Evolutionary conservation across 306 rosid species (phyloP).

Genomic region (Cicer cuneatum): DNA sequence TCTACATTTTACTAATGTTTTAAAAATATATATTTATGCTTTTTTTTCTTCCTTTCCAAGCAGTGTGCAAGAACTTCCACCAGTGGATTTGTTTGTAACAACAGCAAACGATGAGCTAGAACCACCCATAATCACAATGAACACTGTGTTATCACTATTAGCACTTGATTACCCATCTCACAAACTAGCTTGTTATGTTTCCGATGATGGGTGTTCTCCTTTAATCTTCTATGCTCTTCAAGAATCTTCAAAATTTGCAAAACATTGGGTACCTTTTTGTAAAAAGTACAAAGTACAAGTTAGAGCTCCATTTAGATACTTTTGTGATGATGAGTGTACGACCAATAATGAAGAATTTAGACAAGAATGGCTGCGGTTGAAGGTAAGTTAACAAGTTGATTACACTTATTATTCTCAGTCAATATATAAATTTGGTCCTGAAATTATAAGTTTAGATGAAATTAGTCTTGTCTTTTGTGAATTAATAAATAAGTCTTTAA

Average conservation of each 20-base stretch:
- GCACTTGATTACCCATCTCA: constrained; percentile 73
- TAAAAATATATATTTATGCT: too few relatives aligned
- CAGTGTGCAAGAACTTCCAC: constrained; percentile 59
- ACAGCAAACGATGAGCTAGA: constrained; percentile 67
- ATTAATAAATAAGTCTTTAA: too few relatives aligned
- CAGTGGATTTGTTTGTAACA: constrained; percentile 69
- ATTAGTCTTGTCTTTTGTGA: too few relatives aligned
- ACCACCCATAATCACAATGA: constrained; percentile 67
- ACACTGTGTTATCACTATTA: constrained; percentile 68
- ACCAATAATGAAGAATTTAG: constrained; percentile 36
- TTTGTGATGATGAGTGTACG: constrained; percentile 9
- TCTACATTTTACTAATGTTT: too few relatives aligned
- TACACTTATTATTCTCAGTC: too few relatives aligned
- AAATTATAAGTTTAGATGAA: too few relatives aligned
- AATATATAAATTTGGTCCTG: too few relatives aligned
- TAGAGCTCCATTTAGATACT: constrained; percentile 70
- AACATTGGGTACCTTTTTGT: constrained; percentile 71
- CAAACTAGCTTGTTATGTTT: constrained; percentile 78
- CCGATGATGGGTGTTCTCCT: constrained; percentile 73
- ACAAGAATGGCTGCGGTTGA: constrained; percentile 54
- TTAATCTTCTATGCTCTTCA: constrained; percentile 61
- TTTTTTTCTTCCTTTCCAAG: neutral
- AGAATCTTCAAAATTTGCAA: constrained; percentile 63
- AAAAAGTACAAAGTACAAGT: constrained; percentile 55
- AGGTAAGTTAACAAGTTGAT: constrained; percentile 47